Evolutionary conservation across 1,284 basidiomycete genomes (phyloP).

Genomic region (Papiliotrema fonsecae): DNA sequence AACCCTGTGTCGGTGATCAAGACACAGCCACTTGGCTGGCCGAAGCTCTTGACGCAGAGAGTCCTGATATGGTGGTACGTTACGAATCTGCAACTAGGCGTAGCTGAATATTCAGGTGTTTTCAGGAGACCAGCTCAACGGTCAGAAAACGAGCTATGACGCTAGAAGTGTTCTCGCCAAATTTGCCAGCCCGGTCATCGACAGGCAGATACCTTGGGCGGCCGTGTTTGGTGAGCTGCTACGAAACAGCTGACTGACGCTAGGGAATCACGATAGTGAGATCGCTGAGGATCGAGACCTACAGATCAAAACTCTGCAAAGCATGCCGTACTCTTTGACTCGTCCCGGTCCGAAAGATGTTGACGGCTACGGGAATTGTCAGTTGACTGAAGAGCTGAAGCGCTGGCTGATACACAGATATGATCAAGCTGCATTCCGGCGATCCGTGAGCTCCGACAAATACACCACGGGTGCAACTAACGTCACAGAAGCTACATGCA

Average conservation of each 20-base stretch:
- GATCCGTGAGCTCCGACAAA: conserved; percentile 58
- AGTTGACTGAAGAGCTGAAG: conserved; percentile 5
- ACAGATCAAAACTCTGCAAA: conserved; percentile 68
- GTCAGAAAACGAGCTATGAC: conserved; percentile 84
- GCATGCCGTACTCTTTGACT: conserved; percentile 77
- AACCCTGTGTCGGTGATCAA: conserved; percentile 59
- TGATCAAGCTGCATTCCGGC: conserved; percentile 40
- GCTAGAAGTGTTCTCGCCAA: conserved; percentile 78
- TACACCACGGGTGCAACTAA: no score
- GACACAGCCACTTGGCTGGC: conserved; percentile 66
- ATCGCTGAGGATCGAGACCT: conserved; percentile 55
- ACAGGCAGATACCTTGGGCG: conserved; percentile 77
- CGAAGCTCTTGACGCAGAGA: conserved; percentile 69
- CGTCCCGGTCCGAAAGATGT: conserved; percentile 72
- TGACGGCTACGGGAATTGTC: conserved; percentile 80
- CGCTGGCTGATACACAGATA: conserved; percentile 51
- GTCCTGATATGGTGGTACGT: conserved; percentile 77
- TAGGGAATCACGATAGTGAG: conserved; percentile 81
- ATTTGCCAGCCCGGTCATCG: conserved; percentile 71
- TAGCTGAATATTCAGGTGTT: conserved; percentile 51
- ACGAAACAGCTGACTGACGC: background rate
- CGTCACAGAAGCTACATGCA: conserved; percentile 57
- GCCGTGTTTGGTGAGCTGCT: conserved; percentile 62
- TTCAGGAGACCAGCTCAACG: conserved; percentile 74
- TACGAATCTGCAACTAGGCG: no score